These are phyloP conservation scores for Trametes cubensis DNA, from an alignment of 768 basidiomycete species.

Conservation along the genomic window DNA sequence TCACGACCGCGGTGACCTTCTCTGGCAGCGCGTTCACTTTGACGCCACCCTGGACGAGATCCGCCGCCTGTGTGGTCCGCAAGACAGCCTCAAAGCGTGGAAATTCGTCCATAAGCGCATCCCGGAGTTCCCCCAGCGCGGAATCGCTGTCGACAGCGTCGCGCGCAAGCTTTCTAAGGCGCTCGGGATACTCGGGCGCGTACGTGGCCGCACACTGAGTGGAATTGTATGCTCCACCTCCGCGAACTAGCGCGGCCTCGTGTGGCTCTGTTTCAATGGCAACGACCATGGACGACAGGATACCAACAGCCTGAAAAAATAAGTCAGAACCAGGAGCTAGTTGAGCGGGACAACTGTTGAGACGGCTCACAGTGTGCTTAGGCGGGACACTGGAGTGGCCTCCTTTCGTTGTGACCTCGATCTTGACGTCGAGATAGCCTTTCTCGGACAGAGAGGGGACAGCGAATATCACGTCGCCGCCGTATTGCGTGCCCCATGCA, in stretches of 20 bases:
- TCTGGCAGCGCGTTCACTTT: slow-evolving; percentile 76
- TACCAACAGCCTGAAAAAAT: slow-evolving; percentile 39
- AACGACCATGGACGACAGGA: slow-evolving; percentile 71
- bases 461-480: slow-evolving; percentile 56
- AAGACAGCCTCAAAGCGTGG: slow-evolving; percentile 42
- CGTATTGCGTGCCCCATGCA: slow-evolving; percentile 49
- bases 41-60: slow-evolving; percentile 50
- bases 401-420: slow-evolving; percentile 69
- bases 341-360: no score
- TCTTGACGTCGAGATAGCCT: slow-evolving; percentile 64
- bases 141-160: slow-evolving; percentile 49
- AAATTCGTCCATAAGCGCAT: slow-evolving; percentile 43
- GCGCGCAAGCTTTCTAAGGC: slow-evolving; percentile 51
- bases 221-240: slow-evolving; percentile 56
- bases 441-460: slow-evolving; percentile 73
- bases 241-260: slow-evolving; percentile 50
- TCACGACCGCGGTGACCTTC: slow-evolving; percentile 65
- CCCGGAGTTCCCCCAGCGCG: slow-evolving; percentile 47
- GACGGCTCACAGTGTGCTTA: slow-evolving; percentile 78
- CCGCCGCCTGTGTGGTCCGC: slow-evolving; percentile 79
- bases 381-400: slow-evolving; percentile 90
- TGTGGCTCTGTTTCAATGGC: slow-evolving; percentile 70
- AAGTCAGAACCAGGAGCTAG: no score
- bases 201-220: slow-evolving; percentile 63
- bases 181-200: slow-evolving; percentile 53